Conservation (phyloP, 495 filamentous ascomycete genomes). For the Penicillium roqueforti region DNA sequence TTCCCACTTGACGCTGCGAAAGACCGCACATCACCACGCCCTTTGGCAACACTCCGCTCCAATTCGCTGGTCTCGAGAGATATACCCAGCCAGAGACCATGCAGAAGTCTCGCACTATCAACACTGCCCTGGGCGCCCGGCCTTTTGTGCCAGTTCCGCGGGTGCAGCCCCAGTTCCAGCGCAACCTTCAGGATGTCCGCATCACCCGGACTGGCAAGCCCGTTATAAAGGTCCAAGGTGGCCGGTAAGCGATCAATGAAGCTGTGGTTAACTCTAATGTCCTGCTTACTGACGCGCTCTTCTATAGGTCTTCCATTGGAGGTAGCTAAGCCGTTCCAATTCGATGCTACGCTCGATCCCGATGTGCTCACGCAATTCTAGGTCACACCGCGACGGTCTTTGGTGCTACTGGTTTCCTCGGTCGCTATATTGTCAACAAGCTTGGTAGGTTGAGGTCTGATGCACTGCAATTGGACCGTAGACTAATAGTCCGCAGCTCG, state of each 20-base stretch:
- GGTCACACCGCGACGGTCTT: conserved; percentile 97
- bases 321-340: conserved; percentile 50
- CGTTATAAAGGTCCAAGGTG: conserved; percentile 74
- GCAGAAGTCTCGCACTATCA: conserved; percentile 49
- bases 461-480: conserved; percentile 10
- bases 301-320: conserved; percentile 71
- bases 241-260: conserved; percentile 58
- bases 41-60: conserved; percentile 32
- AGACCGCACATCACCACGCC: conserved; percentile 31
- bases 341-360: conserved; percentile 15
- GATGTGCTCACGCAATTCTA: conserved; percentile 37
- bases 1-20: conserved; percentile 33
- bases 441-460: conserved; percentile 60
- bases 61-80: conserved; percentile 32
- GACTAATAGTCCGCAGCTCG: conserved; percentile 58
- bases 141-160: conserved; percentile 40
- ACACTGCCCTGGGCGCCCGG: conserved; percentile 43
- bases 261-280: background rate
- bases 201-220: conserved; percentile 87
- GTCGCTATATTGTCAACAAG: conserved; percentile 94
- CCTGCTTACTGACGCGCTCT: conserved; percentile 22
- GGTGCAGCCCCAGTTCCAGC: conserved; percentile 43
- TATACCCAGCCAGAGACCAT: conserved; percentile 40
- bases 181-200: conserved; percentile 68
- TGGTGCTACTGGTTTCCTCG: conserved; percentile 92